Evolutionary conservation across 1,284 basidiomycete genomes (phyloP).

Genomic region (Ceratobasidium sp.): DNA sequence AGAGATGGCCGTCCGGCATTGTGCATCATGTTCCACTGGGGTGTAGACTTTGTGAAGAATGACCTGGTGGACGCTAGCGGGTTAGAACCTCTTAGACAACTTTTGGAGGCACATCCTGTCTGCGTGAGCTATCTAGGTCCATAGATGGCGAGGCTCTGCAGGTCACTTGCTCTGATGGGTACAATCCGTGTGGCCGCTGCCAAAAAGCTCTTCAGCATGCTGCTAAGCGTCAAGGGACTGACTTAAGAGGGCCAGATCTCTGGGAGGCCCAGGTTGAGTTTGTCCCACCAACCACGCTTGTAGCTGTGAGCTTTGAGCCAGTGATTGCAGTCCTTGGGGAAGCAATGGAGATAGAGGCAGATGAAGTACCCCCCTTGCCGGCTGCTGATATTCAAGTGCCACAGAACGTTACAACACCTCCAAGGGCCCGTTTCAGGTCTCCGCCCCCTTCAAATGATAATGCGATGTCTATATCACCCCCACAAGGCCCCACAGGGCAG

Average conservation of each 20-base stretch:
- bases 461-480: too few species aligned
- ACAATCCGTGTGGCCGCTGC: neutral
- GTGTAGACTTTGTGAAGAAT: too few species aligned
- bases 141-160: neutral
- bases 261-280: neutral
- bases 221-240: neutral
- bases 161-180: neutral
- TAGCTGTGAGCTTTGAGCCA: neutral
- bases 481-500: too few species aligned
- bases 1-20: neutral
- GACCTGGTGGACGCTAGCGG: neutral
- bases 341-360: neutral
- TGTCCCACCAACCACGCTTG: neutral
- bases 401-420: neutral
- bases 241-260: slow-evolving; percentile 1
- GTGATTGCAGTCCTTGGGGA: neutral
- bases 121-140: neutral
- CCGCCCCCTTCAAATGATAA: too few species aligned
- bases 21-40: neutral
- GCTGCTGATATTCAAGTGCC: too few species aligned
- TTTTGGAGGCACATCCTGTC: neutral
- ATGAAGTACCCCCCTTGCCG: too few species aligned
- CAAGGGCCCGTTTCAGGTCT: neutral
- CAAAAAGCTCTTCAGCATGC: neutral
- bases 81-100: neutral